These are phyloP conservation scores for Russula sp. DNA, from an alignment of 768 basidiomycete species.

Conservation along the genomic window DNA sequence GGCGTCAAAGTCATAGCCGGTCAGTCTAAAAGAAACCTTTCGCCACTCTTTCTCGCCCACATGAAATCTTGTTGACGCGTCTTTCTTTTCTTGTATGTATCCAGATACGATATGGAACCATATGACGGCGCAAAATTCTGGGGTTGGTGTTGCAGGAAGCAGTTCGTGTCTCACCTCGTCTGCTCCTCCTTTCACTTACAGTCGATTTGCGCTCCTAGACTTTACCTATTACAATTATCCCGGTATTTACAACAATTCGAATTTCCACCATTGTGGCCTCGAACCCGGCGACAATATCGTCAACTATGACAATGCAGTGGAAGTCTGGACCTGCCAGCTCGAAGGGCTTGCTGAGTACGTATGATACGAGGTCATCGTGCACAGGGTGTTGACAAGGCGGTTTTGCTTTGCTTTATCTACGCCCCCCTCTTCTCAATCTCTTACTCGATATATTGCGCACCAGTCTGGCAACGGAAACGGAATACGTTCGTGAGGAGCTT, in stretches of 20 bases:
- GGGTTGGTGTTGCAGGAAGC: slow-evolving; percentile 32
- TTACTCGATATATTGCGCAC: neutral
- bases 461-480: slow-evolving; percentile 61
- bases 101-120: slow-evolving; percentile 61
- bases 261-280: slow-evolving; percentile 66
- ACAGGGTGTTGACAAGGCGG: too few species aligned
- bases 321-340: slow-evolving; percentile 49
- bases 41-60: slow-evolving; percentile 34
- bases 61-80: neutral
- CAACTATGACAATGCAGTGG: slow-evolving; percentile 49
- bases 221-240: slow-evolving; percentile 51
- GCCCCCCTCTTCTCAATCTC: neutral
- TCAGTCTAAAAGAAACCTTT: slow-evolving; percentile 18
- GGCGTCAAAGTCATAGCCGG: slow-evolving; percentile 44
- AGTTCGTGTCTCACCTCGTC: neutral
- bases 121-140: slow-evolving; percentile 53
- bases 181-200: neutral
- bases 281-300: slow-evolving; percentile 52
- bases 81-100: neutral
- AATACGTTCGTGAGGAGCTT: slow-evolving; percentile 53
- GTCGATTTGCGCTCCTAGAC: slow-evolving; percentile 17
- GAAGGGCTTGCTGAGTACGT: slow-evolving; percentile 42
- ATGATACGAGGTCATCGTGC: too few species aligned
- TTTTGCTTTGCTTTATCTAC: neutral
- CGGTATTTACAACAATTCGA: slow-evolving; percentile 36